Conservation (phyloP, 2,329 filamentous ascomycete species). For the Trichothecium sympodiale region DNA sequence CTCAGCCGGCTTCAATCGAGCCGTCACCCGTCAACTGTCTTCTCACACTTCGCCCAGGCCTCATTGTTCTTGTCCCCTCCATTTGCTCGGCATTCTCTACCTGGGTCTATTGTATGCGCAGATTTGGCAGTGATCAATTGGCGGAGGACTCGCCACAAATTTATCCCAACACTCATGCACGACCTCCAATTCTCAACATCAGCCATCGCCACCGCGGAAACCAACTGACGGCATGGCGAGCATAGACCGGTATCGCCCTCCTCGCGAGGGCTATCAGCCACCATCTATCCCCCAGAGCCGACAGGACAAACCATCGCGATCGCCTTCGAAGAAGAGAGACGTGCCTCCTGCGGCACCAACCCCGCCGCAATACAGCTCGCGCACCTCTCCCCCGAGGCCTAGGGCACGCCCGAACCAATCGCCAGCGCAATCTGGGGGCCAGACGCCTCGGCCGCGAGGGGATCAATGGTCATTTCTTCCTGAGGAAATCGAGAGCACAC, state of each 20-base stretch:
- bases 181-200: neutral
- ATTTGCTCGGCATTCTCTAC: too few relatives aligned
- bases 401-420: conserved; percentile 32
- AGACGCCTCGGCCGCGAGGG: conserved; percentile 22
- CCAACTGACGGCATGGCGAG: conserved; percentile 36
- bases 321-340: conserved; percentile 38
- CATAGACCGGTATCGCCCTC: conserved; percentile 47
- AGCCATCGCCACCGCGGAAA: neutral
- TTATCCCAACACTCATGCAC: neutral
- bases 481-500: conserved; percentile 71
- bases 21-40: too few relatives aligned
- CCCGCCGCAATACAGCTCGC: conserved; percentile 43
- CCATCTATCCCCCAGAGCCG: conserved; percentile 19
- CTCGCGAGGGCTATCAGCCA: conserved; percentile 46
- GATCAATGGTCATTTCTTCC: conserved; percentile 85
- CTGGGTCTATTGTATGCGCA: too few relatives aligned
- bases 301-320: conserved; percentile 35
- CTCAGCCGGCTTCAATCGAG: conserved; percentile 5
- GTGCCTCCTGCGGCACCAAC: conserved; percentile 52
- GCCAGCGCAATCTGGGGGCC: conserved; percentile 26
- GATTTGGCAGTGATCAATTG: too few relatives aligned
- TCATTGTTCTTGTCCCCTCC: too few relatives aligned
- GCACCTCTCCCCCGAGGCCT: conserved; percentile 42
- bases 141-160: too few relatives aligned
- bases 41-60: too few relatives aligned